Evolutionary conservation across 2,329 filamentous ascomycete genomes (phyloP), one percentile per base, ranked within the genome.

Genomic region (Verticillium dahliae): DNA sequence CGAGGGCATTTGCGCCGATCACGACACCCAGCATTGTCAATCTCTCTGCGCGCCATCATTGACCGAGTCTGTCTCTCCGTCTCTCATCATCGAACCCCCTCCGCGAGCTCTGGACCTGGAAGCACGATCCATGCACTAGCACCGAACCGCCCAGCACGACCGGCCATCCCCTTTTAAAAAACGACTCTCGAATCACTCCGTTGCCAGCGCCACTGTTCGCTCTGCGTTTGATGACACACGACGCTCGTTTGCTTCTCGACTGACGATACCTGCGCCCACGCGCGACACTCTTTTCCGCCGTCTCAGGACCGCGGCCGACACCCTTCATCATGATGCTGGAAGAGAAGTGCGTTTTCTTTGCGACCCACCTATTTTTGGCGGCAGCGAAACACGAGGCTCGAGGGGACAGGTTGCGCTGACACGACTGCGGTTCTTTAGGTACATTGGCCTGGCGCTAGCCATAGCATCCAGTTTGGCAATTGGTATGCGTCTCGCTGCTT

Each of bases 381-480:
- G 15, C 39, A 45, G 5, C 39, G n/a, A 18, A 22, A 45, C 14
- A 45, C 45, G 45, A 52, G 18, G 45, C 45, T 52, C 38, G 54
- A 34, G 34, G 27, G 34, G 57, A 41, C 39, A 52, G 22, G 56
- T 22, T 61, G 58, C 37, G 69, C 75, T 78, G 67, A 78, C 70
- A 62, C 61, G 34, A 61, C 65, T 54, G 60, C 61, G 6, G 10
- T 38, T 63, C 58, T 65, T 65, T 71, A 91, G 90, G 80, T 92
- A 92, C 72, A 86, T 92, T 70, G 90, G 90, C 72, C 80, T 92
- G 77, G 85, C 85, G 63, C 78, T 92, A 75, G 90, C 90, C 81
- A 87, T 92, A 73, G 82, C 83, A 64, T 90, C 88, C 41, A 90
- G 89, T 68, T 78, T 91, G 72, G 89, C 88, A 66, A 92, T 92